Evolutionary conservation across 2,329 filamentous ascomycete species (phyloP), one percentile per base, ranked within the genome.

Genomic region (Colletotrichum cuscutae): DNA sequence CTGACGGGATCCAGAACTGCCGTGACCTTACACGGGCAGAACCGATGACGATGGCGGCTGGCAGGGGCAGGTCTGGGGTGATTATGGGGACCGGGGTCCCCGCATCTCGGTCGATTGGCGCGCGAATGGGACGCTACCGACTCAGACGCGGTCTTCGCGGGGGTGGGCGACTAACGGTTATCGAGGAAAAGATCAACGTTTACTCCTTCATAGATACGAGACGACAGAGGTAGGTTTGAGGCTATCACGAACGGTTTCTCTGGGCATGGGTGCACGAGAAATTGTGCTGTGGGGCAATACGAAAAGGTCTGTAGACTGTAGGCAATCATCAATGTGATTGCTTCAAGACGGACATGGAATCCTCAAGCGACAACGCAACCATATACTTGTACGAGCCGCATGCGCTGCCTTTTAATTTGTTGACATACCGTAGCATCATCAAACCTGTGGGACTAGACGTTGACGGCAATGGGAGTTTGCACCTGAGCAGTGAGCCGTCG

Each of bases 21-120:
- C 66, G 59, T 22, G 66, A 52, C 59, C 32, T 22, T 12, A 46
- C 13, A 42, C 15, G 12, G 57, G 65, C 22, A 68, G 15, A 28
- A 24, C 46, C 13, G 66, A 12, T 35, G 66, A 56, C 66, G 35
- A 68, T 68, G 66, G 63, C 32, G 49, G 58, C 24, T 32, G 58
- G 32, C 58, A 46, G 32, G 59, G 58, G 66, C 24, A 30, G 57
- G 12, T 2, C 46, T 52, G 22, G 65, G 56, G 42, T 35, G 5
- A 32, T 26, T 52, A 19, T 26, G 22, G 54, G 30, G 57, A 24
- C 57, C 13, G 66, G 30, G 59, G 35, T 68, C 58, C 35, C 66
- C 66, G 66, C 66, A 63, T 60, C 58, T 68, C 66, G 58, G 66
- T 63, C 49, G 66, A 68, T 68, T 68, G 35, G 58, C 58, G 66